Conservation (phyloP, 2,329 filamentous ascomycete species). For the Hypoxylon sp. region DNA sequence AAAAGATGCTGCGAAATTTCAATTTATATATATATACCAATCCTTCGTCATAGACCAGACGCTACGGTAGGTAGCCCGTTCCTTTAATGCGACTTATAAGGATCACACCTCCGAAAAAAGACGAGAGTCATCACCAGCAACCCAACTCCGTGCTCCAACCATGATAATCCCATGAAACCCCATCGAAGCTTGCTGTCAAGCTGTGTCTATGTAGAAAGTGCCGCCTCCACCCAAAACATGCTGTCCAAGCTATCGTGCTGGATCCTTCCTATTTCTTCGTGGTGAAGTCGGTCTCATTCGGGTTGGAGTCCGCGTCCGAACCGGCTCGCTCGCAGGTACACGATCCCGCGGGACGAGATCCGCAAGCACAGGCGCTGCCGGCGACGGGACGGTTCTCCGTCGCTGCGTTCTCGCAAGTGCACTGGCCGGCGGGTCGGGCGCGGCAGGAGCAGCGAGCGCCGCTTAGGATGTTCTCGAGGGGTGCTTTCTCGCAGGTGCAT, state of each 20-base stretch:
- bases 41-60: not conserved
- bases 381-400: constrained; percentile 38
- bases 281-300: constrained; percentile 89
- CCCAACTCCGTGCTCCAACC: constrained; percentile 27
- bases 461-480: constrained; percentile 77
- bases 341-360: constrained; percentile 60
- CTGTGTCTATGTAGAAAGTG: not conserved
- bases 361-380: constrained; percentile 14
- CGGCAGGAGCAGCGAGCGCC: constrained; percentile 88
- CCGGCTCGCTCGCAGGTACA: constrained; percentile 87
- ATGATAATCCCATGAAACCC: constrained; percentile 8
- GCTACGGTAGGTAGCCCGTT: not conserved
- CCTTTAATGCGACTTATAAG: not conserved
- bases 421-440: constrained; percentile 81
- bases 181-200: not conserved
- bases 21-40: not conserved
- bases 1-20: not conserved
- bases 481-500: constrained; percentile 85
- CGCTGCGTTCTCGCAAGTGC: constrained; percentile 80
- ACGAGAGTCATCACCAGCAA: constrained; percentile 12
- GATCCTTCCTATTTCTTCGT: constrained; percentile 64
- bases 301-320: constrained; percentile 70
- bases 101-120: not conserved
- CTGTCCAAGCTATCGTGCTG: not conserved
- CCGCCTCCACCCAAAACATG: not conserved